Base-by-base conservation (phyloP, 2,329 filamentous ascomycete species). In the Stachybotrys chlorohalonatus region DNA sequence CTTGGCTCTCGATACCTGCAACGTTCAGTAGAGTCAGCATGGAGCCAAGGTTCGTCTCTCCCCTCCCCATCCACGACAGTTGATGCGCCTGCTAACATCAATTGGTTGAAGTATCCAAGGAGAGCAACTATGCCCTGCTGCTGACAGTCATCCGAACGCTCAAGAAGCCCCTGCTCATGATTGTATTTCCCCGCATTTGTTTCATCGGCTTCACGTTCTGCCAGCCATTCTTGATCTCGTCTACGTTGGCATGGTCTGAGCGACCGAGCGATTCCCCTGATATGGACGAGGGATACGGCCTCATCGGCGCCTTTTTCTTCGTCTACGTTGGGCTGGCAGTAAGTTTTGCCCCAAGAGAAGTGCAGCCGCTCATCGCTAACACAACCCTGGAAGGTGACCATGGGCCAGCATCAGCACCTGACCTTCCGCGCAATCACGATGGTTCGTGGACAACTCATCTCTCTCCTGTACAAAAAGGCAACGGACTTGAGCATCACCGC, bases 371-470 rank as follows among this genome's bases (percentile, higher is more conserved):
- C 24, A 9, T 30, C 13, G 36, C 36, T 42, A 42, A 42, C 36
- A 5, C 36, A 50, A 30, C 6, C 31, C 32, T 36, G n/a, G 31
- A 42, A 49, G 49, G 49, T 52, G 3, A 52, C 50, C 7, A 52
- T 30, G 17, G 50, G 50, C 13, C 50, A 52, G n/a, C 50, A 52
- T 46, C 62, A 63, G 51, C 61, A 65, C 11, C 52, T 65, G 31
- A 60, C 63, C 0, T 59, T 53, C 31, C 69, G 73, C 0, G 60
- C 59, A 13, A 55, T 63, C 13, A 63, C 62, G 7, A 69, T 69
- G 62, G 53, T 59, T 2, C 63, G 73, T 9, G 67, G 63, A 0
- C 59, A 62, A 15, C 60, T 72, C 1, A 57, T 64, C 5, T 59
- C 66, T 0, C 56, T 71, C 1, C 11, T 63, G 2, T 67, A 67